A percentile compares a stretch with the other conserved stretches of the same genome.
phyloP scores from a whole-genome alignment of 2,329 filamentous ascomycete genomes.

The Stachybotrys chlorohalonatus region DNA sequence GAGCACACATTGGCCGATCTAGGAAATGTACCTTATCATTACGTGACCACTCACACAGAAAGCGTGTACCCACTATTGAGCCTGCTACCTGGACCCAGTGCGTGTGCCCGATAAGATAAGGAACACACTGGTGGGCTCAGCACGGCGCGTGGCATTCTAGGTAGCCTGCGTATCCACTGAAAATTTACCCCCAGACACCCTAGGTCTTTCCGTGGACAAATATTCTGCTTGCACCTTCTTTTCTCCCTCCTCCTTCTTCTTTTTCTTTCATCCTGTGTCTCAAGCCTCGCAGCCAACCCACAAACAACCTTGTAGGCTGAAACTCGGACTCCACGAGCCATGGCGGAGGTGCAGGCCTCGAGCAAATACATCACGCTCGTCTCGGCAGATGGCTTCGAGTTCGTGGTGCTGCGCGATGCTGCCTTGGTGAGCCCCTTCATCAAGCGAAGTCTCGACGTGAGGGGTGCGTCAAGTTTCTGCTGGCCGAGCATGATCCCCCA shows the following conservation, averaged over 20 bases:
- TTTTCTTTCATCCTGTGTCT: neutral
- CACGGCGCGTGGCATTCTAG: too few species aligned
- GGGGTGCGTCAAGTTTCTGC: constrained; percentile 34
- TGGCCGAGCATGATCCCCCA: constrained; percentile 12
- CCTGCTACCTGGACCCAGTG: too few species aligned
- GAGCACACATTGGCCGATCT: neutral
- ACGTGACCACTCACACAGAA: too few species aligned
- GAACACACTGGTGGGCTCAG: too few species aligned
- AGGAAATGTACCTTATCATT: neutral
- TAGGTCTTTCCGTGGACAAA: neutral
- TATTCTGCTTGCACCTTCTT: neutral
- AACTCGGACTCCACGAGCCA: neutral
- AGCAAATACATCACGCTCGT: constrained; percentile 71
- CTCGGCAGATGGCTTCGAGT: constrained; percentile 68
- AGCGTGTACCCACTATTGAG: too few species aligned
- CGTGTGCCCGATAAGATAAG: too few species aligned
- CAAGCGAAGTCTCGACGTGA: constrained; percentile 64
- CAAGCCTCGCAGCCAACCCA: neutral
- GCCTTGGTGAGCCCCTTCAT: constrained; percentile 62
- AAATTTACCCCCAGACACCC: neutral
- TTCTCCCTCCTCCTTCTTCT: neutral
- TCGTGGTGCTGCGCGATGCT: constrained; percentile 63
- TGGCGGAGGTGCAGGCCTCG: constrained; percentile 14
- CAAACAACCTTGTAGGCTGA: neutral
- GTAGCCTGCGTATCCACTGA: neutral